Evolutionary conservation across 805 yeast genomes (phyloP).

Genomic region (Cyberlindnera xylosilytica): DNA sequence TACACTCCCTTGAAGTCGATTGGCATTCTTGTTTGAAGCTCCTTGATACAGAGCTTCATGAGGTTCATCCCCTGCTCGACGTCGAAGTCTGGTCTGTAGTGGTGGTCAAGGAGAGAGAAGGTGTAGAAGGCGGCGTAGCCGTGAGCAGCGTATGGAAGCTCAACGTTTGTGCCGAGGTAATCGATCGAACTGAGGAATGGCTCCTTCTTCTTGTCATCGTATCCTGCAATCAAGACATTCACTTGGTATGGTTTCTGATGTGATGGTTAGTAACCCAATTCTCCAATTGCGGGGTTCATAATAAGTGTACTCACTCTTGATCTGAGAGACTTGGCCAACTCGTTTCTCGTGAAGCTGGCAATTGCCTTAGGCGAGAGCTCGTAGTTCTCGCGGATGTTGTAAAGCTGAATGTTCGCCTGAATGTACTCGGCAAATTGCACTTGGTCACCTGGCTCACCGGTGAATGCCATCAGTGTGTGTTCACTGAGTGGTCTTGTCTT

Average conservation of each 20-base stretch:
- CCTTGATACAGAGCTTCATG: conserved; percentile 69
- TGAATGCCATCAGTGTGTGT: conserved; percentile 79
- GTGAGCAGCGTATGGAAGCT: conserved; percentile 94
- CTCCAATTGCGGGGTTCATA: neutral
- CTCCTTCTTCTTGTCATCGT: conserved; percentile 51
- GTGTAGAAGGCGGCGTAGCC: conserved; percentile 98
- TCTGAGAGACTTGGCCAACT: conserved; percentile 83
- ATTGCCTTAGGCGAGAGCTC: conserved; percentile 85
- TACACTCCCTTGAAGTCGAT: conserved; percentile 88
- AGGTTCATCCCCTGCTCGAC: conserved; percentile 76
- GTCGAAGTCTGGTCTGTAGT: conserved; percentile 74
- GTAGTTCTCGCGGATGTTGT: conserved; percentile 77
- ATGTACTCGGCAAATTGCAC: conserved; percentile 92
- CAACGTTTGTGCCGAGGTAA: conserved; percentile 87
- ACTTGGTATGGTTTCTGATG: conserved; percentile 84
- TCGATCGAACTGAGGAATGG: conserved; percentile 87
- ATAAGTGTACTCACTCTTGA: conserved; percentile 50
- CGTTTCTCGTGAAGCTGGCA: conserved; percentile 83
- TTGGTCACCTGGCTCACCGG: conserved; percentile 91
- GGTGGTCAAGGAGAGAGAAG: conserved; percentile 84
- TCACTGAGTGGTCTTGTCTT: conserved; percentile 73
- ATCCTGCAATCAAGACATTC: conserved; percentile 85
- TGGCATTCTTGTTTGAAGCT: conserved; percentile 82
- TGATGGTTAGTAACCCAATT: conserved; percentile 19
- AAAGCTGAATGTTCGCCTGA: conserved; percentile 87